These are phyloP conservation scores for Aspergillus eucalypticola DNA, from an alignment of 2,329 filamentous ascomycete species.

Conservation along the genomic window DNA sequence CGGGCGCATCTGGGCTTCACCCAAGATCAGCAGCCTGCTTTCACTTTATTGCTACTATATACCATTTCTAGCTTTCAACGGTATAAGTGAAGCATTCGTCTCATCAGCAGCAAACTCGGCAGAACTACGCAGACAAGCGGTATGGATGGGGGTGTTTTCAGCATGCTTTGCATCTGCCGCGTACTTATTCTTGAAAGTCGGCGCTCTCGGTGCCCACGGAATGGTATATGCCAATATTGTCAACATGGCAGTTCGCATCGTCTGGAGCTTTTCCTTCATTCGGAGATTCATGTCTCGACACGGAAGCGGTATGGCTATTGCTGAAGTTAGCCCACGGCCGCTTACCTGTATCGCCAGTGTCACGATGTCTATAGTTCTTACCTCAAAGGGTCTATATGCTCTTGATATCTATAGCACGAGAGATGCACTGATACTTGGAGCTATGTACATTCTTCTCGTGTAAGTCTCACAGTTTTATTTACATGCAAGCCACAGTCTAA, in stretches of 20 bases:
- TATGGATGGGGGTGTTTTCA: conserved; percentile 84
- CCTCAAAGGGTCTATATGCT: conserved; percentile 21
- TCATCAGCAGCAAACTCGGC: conserved; percentile 76
- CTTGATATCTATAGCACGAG: conserved; percentile 33
- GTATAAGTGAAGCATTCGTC: conserved; percentile 89
- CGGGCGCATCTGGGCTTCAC: conserved; percentile 71
- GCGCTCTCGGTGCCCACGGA: conserved; percentile 72
- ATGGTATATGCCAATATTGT: conserved; percentile 84
- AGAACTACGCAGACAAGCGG: conserved; percentile 74
- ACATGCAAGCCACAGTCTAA: conserved; percentile 19
- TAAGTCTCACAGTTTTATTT: conserved; percentile 48
- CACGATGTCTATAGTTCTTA: conserved; percentile 47
- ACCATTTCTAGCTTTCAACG: conserved; percentile 87
- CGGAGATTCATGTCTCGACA: conserved; percentile 59
- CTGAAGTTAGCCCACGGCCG: conserved; percentile 48
- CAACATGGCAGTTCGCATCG: conserved; percentile 83
- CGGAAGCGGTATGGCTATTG: conserved; percentile 45
- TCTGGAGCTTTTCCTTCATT: conserved; percentile 79
- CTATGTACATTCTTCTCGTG: conserved; percentile 59
- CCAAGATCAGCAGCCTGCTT: conserved; percentile 72
- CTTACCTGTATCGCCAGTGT: conserved; percentile 48
- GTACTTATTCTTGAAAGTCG: conserved; percentile 70
- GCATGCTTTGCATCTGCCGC: conserved; percentile 72
- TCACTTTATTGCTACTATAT: conserved; percentile 89
- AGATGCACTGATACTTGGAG: conserved; percentile 53